phyloP scores from a whole-genome alignment of 1,139 yeast genomes.

The Citeromyces siamensis region DNA sequence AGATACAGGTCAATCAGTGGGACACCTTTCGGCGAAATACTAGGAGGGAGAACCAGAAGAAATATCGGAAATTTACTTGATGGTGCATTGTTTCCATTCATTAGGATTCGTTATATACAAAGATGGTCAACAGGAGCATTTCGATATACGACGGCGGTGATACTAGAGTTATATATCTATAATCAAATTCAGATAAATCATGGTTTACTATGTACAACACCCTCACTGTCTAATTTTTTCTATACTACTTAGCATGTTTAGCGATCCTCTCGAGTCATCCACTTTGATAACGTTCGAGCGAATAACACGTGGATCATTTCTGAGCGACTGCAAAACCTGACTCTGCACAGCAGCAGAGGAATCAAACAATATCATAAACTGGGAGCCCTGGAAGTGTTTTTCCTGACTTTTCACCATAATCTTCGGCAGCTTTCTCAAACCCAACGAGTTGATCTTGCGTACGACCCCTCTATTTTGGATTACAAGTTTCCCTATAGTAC shows the following conservation, averaged over 20 bases:
- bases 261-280: slow-evolving; percentile 34
- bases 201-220: not conserved
- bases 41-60: too few species aligned
- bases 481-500: slow-evolving; percentile 73
- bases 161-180: not conserved
- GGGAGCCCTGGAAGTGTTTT: slow-evolving; percentile 81
- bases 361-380: slow-evolving; percentile 79
- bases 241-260: slow-evolving; percentile 42
- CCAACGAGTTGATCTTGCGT: slow-evolving; percentile 70
- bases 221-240: slow-evolving; percentile 9
- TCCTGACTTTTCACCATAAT: slow-evolving; percentile 81
- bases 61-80: too few species aligned
- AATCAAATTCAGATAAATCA: not conserved
- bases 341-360: slow-evolving; percentile 77
- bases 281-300: slow-evolving; percentile 66
- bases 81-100: too few species aligned
- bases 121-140: too few species aligned
- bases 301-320: slow-evolving; percentile 83
- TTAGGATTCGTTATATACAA: too few species aligned
- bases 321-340: slow-evolving; percentile 69
- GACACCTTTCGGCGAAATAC: too few species aligned
- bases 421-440: slow-evolving; percentile 68
- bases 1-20: too few species aligned
- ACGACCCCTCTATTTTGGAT: slow-evolving; percentile 88
- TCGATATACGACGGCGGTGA: not conserved